These are phyloP conservation scores for Mikania micrantha DNA, from an alignment of 129 eudicot genomes.

Conservation along the genomic window DNA sequence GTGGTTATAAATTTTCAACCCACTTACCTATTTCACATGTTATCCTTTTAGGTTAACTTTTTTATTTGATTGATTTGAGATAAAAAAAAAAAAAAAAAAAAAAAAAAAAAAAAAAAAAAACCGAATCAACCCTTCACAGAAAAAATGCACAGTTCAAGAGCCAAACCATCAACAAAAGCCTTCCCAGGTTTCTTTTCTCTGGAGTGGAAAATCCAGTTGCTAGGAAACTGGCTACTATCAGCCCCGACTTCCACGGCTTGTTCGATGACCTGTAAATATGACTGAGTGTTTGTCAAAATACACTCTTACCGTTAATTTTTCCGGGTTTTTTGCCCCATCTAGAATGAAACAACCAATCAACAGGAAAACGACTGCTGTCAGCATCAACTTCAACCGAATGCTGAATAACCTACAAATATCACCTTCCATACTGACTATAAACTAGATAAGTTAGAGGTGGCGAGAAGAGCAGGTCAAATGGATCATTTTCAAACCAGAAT, in stretches of 20 bases:
- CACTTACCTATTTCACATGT: neutral
- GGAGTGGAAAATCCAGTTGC: conserved; percentile 90
- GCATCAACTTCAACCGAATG: conserved; percentile 89
- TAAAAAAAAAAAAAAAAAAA: no score
- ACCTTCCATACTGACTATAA: conserved; percentile 35
- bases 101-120: no score
- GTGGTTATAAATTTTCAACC: neutral
- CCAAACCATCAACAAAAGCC: conserved; percentile 92
- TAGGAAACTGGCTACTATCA: conserved; percentile 85
- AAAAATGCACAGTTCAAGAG: conserved; percentile 26
- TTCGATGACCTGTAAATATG: conserved; percentile 70
- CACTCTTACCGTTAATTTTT: conserved; percentile 74
- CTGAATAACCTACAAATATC: conserved; percentile 60
- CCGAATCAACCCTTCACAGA: neutral
- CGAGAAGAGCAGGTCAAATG: neutral
- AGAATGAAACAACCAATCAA: conserved; percentile 86
- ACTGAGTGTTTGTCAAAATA: conserved; percentile 28
- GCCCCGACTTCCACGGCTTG: conserved; percentile 95
- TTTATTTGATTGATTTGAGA: neutral
- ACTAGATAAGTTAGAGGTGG: conserved; percentile 1
- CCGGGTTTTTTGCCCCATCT: conserved; percentile 99
- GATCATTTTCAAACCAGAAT: no score
- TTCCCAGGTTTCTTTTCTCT: conserved; percentile 97
- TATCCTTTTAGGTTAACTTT: neutral
- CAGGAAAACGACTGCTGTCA: conserved; percentile 62